Conservation (phyloP, 2,329 filamentous ascomycete genomes). For the Nemania serpens region DNA sequence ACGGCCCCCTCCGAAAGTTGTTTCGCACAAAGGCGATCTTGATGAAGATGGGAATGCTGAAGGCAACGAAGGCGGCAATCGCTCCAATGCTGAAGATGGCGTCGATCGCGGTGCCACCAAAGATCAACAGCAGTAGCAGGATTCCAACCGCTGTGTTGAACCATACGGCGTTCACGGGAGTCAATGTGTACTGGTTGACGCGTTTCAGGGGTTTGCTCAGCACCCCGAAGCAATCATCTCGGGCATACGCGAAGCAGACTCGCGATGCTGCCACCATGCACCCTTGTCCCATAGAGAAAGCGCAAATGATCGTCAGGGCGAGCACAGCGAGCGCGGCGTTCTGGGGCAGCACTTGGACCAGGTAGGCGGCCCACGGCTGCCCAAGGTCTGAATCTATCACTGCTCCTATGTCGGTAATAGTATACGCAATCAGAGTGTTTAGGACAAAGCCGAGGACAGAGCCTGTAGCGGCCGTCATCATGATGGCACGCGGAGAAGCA, state of each 20-base stretch:
- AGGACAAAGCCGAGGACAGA: slow-evolving; percentile 73
- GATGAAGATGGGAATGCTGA: slow-evolving; percentile 63
- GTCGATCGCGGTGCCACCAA: slow-evolving; percentile 66
- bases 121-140: slow-evolving; percentile 65
- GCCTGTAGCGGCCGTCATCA: slow-evolving; percentile 69
- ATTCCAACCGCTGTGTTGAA: slow-evolving; percentile 66
- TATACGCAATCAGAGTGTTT: slow-evolving; percentile 76
- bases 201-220: slow-evolving; percentile 60
- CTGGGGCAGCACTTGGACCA: slow-evolving; percentile 66
- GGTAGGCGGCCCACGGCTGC: slow-evolving; percentile 72
- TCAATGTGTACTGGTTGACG: slow-evolving; percentile 64
- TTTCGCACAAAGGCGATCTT: slow-evolving; percentile 64
- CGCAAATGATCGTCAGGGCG: slow-evolving; percentile 68
- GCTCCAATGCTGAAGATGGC: slow-evolving; percentile 74
- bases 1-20: slow-evolving; percentile 68
- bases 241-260: slow-evolving; percentile 74
- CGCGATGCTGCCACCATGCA: slow-evolving; percentile 70
- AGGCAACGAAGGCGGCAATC: slow-evolving; percentile 68
- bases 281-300: slow-evolving; percentile 74
- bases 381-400: slow-evolving; percentile 64
- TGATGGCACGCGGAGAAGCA: slow-evolving; percentile 72
- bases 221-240: slow-evolving; percentile 69
- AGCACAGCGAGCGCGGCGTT: slow-evolving; percentile 66
- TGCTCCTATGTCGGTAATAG: slow-evolving; percentile 64
- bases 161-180: slow-evolving; percentile 73